Evolutionary conservation across 768 basidiomycete species (phyloP).

Genomic region (Phanerochaete carnosa): DNA sequence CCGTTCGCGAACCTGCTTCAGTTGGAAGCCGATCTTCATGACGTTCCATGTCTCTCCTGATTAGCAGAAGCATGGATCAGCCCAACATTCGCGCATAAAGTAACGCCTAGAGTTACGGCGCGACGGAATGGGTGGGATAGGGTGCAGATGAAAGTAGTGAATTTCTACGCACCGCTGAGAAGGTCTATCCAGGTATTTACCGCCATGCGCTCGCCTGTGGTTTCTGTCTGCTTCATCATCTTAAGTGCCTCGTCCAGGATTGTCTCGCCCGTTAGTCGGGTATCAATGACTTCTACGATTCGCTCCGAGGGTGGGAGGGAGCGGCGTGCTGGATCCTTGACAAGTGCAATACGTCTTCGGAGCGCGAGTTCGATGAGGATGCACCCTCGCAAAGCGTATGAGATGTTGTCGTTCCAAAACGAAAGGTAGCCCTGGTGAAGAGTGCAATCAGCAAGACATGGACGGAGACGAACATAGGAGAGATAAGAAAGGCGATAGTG

Average conservation of each 20-base stretch:
- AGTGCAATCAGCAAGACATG: not conserved
- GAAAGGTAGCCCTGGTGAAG: slow-evolving; percentile 79
- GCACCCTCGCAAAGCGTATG: slow-evolving; percentile 96
- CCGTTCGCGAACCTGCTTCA: slow-evolving; percentile 97
- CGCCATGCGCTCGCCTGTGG: slow-evolving; percentile 60
- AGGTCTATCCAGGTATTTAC: slow-evolving; percentile 95
- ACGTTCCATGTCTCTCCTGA: slow-evolving; percentile 99
- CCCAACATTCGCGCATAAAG: not conserved
- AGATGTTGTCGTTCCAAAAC: slow-evolving; percentile 99
- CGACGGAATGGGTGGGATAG: not conserved
- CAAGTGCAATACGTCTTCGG: slow-evolving; percentile 89
- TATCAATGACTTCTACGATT: slow-evolving; percentile 87
- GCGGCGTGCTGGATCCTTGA: slow-evolving; percentile 76
- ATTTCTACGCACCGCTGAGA: slow-evolving; percentile 76
- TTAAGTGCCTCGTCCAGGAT: slow-evolving; percentile 92
- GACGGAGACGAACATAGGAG: not conserved
- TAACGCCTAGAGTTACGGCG: not conserved
- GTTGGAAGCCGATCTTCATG: slow-evolving; percentile 98
- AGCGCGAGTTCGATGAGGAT: slow-evolving; percentile 96
- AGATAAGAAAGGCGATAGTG: too few relatives aligned
- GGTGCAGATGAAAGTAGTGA: not conserved
- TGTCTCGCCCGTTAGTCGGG: slow-evolving; percentile 92
- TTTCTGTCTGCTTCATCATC: slow-evolving; percentile 86
- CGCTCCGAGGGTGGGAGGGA: slow-evolving; percentile 77
- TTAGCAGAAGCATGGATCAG: not conserved